Conservation (phyloP, 345 rosid genomes). For the Physaria fendleri region DNA sequence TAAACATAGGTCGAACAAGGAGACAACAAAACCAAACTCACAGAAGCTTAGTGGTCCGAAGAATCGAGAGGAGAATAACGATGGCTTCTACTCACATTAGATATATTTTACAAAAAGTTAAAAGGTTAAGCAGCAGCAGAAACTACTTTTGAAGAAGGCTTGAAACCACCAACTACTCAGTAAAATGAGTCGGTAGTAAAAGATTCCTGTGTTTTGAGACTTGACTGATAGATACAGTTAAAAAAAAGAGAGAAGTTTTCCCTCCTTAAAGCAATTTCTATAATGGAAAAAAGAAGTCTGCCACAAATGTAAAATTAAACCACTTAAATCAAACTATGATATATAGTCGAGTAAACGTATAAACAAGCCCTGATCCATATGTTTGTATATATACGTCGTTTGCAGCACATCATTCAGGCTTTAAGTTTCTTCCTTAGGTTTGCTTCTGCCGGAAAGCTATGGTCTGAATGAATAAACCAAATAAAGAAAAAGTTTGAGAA, state of each 20-base stretch:
- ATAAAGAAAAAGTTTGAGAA: conserved; percentile 3
- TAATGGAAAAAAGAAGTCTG: background rate
- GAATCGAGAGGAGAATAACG: conserved; percentile 4
- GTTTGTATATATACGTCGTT: conserved; percentile 7
- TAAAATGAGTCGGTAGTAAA: background rate
- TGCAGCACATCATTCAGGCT: conserved; percentile 7
- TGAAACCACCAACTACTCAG: conserved; percentile 34
- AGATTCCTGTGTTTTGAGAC: background rate
- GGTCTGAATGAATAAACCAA: conserved; percentile 16
- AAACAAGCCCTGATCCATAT: conserved; percentile 23
- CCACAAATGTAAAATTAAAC: background rate
- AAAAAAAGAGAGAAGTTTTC: background rate
- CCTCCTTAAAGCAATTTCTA: conserved; percentile 13
- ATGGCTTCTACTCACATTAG: conserved; percentile 3
- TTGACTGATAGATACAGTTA: background rate
- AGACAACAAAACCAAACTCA: conserved; percentile 57
- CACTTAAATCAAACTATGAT: conserved; percentile 10
- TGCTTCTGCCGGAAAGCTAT: conserved; percentile 23
- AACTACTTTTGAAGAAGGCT: conserved; percentile 56
- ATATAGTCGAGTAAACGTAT: conserved; percentile 12
- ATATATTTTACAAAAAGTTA: background rate
- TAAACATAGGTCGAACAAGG: conserved; percentile 48
- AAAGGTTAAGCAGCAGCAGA: background rate
- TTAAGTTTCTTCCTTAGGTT: conserved; percentile 23
- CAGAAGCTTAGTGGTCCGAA: conserved; percentile 36